Base-by-base conservation (phyloP, 176 grass and related monocot species). In the Hordeum vulgare region DNA sequence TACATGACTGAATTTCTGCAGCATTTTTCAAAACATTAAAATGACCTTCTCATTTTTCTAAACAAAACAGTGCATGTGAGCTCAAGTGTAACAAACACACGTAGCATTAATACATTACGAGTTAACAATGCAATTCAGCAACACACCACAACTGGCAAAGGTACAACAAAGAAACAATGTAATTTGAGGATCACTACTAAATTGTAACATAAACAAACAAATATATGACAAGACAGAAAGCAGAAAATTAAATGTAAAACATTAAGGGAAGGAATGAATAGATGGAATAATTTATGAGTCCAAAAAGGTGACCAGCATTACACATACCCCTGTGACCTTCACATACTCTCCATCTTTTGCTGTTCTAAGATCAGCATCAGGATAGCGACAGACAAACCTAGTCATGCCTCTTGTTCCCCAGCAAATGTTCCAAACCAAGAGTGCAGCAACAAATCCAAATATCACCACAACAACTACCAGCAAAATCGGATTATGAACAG, bases 291-390 rank as follows among this genome's bases (percentile, higher is more conserved):
- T 33, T 61, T 17, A 72, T 33, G 61, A 64, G 12, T 75, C 8
- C 13, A 74, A 74, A 74, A 29, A 74, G 27, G 11, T n/a, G 14
- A 78, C 57, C 26, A 36, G 51, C 42, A 81, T 34, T 79, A 70
- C 33, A 86, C 90, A 64, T 94, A 97, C 95, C 90, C 95, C 95
- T 31, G 95, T 89, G 71, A 94, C 88, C 85, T 97, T 97, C 44
- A 97, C 92, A 84, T 89, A 94, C 58, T 97, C 88, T 8, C 90
- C 95, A 47, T 97, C 90, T 74, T 91, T 94, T 36, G 92, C 82
- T 6, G 85, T 92, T 87, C 90, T 92, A 65, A 97, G 92, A 85
- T 97, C 95, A 35, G 86, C 86, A 88, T 97, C 95, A 88, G 92
- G 90, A 86, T 89, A 88, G 28, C 44, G 76, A 51, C 34, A 74